Conservation (phyloP, 108 stramenopile genomes). For the Nannochloropsis gaditana region DNA sequence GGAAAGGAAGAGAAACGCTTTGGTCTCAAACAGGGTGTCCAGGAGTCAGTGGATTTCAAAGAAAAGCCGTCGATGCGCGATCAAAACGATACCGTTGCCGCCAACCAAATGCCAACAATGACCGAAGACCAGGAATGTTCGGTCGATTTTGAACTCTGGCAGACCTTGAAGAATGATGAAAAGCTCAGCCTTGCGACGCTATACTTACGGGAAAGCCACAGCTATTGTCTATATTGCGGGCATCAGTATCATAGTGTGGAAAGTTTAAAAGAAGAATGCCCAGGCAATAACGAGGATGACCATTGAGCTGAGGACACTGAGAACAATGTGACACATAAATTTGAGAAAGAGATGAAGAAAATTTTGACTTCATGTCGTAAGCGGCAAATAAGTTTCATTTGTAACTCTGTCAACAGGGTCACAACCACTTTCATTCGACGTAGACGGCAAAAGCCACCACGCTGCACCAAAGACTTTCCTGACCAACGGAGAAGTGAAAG, state of each 20-base stretch:
- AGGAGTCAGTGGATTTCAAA: no score
- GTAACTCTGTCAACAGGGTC: neutral
- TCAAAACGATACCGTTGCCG: no score
- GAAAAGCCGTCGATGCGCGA: no score
- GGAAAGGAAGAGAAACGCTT: neutral
- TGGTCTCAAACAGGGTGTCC: no score
- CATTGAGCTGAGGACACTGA: neutral
- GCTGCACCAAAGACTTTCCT: neutral
- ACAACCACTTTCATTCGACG: neutral
- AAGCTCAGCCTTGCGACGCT: neutral
- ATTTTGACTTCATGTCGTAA: no score
- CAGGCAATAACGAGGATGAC: neutral
- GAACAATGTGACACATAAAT: neutral
- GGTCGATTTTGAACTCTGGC: neutral
- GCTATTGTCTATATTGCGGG: neutral
- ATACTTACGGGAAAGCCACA: neutral
- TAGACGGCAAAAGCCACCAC: conserved; percentile 12
- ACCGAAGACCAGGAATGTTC: no score
- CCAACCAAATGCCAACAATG: no score
- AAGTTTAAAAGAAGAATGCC: conserved; percentile 10
- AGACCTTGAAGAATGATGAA: neutral
- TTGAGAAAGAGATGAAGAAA: no score
- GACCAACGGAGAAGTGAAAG: neutral
- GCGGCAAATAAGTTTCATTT: no score
- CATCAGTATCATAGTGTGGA: neutral